Evolutionary conservation across 306 rosid genomes (phyloP), one percentile per base, ranked within the genome.

Genomic region (Echinosophora koreensis): DNA sequence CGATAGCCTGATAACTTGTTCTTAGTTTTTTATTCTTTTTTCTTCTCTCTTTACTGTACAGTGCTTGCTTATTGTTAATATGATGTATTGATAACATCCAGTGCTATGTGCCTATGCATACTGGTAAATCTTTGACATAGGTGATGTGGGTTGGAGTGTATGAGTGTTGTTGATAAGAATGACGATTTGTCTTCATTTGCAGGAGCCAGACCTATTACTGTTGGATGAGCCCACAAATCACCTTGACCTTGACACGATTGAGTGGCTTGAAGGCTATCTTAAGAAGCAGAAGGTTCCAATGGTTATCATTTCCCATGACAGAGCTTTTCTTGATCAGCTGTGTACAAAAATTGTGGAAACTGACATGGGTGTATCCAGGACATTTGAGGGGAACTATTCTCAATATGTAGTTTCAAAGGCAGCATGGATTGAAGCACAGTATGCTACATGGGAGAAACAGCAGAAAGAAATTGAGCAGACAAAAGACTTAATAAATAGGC

Each of bases 301-400:
- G 98, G 98, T 90, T 74, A 90, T 94, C 79, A 92, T 94, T 83
- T 94, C 98, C 61, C 98, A 94, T 71, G 98, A 92, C 85, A 81
- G 98, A 81, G 98, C 98, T 78, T 92, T 94, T 82, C 97, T 94
- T 8, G 98, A 94, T 86, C 98, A 92, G 79, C 91, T 94, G 69
- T 94, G 98, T 82, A 90, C 97, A n/a, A 94, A 94, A 84, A 94
- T 94, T 73, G 98, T 94, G 93, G 98, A 94, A 84, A 94, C 98
- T 66, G 98, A 92, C 69, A 87, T 94, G 97, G 98, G 97, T 59
- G 89, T 92, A 17, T 83, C 97, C 65, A 89, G 95, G 71, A 94
- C 97, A 5, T 94, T 50, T 59, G 91, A 67, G 18, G 98, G 98
- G 70, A 94, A 94, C 76, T 94, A 94, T 88, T 94, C 97, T 5